Percentiles rank a stretch among this genome's conserved stretches.
These are phyloP conservation scores for Picochlorum sp. DNA, from an alignment of 139 green algal species.

Conservation along the genomic window DNA sequence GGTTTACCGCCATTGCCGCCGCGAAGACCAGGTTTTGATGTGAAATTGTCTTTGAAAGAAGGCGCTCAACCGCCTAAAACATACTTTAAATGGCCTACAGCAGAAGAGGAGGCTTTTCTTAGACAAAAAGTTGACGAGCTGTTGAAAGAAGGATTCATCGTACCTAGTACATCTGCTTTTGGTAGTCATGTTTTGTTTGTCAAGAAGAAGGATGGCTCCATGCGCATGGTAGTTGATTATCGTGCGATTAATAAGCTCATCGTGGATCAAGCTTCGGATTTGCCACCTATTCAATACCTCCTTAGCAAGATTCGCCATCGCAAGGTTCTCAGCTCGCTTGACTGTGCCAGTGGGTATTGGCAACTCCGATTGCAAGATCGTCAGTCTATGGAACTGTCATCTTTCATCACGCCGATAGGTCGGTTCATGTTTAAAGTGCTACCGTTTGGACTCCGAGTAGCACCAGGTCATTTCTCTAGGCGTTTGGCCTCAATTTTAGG, in stretches of 20 bases:
- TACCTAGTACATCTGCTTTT: constrained; percentile 37
- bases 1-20: too few species aligned
- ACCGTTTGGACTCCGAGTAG: constrained; percentile 41
- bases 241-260: constrained; percentile 38
- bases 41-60: neutral
- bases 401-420: constrained; percentile 22
- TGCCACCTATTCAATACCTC: constrained; percentile 40
- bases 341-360: constrained; percentile 27
- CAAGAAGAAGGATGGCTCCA: constrained; percentile 38
- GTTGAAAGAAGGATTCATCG: constrained; percentile 39
- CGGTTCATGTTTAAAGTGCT: constrained; percentile 26
- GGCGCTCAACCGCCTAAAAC: neutral
- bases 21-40: neutral
- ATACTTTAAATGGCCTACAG: neutral
- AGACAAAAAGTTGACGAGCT: constrained; percentile 33
- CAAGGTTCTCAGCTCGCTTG: constrained; percentile 29
- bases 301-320: constrained; percentile 31
- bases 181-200: constrained; percentile 42
- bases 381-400: constrained; percentile 27
- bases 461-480: constrained; percentile 43
- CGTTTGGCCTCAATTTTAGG: constrained; percentile 45
- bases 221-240: constrained; percentile 49
- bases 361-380: constrained; percentile 17
- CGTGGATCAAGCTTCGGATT: constrained; percentile 32
- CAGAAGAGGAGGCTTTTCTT: neutral